Conservation (phyloP, 164 flowering plant genomes). For the Berberis vulgaris region DNA sequence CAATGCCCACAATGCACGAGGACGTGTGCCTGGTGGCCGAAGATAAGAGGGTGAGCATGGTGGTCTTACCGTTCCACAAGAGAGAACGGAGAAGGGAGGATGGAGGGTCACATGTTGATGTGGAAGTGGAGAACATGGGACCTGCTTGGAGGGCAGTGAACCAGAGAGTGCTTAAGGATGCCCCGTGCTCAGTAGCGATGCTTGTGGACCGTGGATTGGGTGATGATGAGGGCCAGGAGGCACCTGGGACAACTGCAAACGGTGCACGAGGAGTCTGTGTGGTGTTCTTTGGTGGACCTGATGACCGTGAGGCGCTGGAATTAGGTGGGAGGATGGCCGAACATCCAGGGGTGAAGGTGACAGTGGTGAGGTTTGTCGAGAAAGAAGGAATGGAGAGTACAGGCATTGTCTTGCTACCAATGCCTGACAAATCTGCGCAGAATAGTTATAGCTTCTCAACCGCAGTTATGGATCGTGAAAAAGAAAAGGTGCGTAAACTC, state of each 20-base stretch:
- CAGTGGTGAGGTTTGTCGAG: conserved; percentile 34
- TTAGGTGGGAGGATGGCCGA: conserved; percentile 59
- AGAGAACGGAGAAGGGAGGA: conserved; percentile 17
- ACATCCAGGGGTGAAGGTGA: conserved; percentile 42
- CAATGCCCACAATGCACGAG: conserved; percentile 63
- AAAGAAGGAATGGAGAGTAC: conserved; percentile 4
- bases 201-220: conserved; percentile 65
- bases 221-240: conserved; percentile 6
- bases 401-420: conserved; percentile 17
- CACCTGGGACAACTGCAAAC: conserved; percentile 7
- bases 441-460: conserved; percentile 37
- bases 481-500: conserved; percentile 24
- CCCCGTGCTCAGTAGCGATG: conserved; percentile 62
- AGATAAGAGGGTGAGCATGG: conserved; percentile 41
- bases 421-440: conserved; percentile 20
- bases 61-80: conserved; percentile 66
- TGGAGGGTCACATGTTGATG: conserved; percentile 13
- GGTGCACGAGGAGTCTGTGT: conserved; percentile 29
- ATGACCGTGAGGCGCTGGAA: conserved; percentile 59
- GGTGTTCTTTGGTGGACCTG: conserved; percentile 72
- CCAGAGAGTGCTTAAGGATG: conserved; percentile 44
- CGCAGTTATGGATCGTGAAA: conserved; percentile 28
- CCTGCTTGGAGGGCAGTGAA: conserved; percentile 53
- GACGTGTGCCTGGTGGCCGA: conserved; percentile 67
- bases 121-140: conserved; percentile 33